Base-by-base conservation (phyloP, 495 filamentous ascomycete genomes). In the Aspergillus campestris region DNA sequence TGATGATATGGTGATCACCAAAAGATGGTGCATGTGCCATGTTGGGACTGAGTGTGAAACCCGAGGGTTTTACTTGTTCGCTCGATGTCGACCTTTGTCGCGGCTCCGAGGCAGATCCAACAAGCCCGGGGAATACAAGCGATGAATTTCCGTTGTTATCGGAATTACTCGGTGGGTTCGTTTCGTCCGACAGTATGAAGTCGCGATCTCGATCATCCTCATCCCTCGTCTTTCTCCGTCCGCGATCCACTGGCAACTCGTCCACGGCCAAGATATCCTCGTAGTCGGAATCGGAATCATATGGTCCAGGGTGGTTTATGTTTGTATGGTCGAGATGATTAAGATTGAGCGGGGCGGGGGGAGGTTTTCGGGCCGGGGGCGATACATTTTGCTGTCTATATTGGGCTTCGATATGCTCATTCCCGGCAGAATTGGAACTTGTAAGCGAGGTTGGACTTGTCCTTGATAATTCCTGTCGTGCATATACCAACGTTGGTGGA, bases 171-270 rank as follows among this genome's bases (percentile, higher is more conserved):
- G 77, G 73, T 35, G 69, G 59, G 49, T 83, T 80, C 13, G 78
- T 69, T 46, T 91, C 84, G 53, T 76, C 77, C 42, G 69, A 57
- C 11, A 81, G 70, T 7, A 81, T 57, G 6, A 77, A 74, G 61
- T 89, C 87, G 32, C 89, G 80, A 39, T 89, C 79, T 43, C 73
- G 71, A 49, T 96, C 89, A 56, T 96, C 89, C 41, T 92, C 89
- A 58, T 89, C 87, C 47, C 89, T 78, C 0, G 89, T 96, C 53
- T 83, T 87, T 52, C 88, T 73, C 31, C 89, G 75, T n/a, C 89
- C 89, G 37, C 89, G 75, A 29, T 82, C 81, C 39, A 75, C 56
- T 1, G 72, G 65, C 31, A 80, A 61, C 47, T 84, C 83, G 34
- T 84, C 79, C 11, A 77, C 79, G 41, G 86, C 79, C 5, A 82